Conservation (phyloP, 2,329 filamentous ascomycete genomes). For the Eutypella sp. region DNA sequence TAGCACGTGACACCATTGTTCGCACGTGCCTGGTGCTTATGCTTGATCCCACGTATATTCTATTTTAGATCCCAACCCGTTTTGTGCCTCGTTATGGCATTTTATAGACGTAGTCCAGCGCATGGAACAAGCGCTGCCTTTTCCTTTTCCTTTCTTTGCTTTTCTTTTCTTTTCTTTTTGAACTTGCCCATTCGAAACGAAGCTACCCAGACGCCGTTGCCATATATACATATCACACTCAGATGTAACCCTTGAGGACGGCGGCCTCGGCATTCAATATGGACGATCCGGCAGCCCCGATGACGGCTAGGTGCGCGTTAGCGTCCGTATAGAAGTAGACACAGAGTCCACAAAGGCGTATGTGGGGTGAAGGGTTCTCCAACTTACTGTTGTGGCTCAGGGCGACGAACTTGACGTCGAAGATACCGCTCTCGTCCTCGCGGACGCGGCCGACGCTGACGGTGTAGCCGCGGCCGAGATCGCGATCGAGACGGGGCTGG, state of each 20-base stretch:
- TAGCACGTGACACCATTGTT: no score
- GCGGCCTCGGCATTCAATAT: constrained; percentile 93
- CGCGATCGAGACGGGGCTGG: constrained; percentile 84
- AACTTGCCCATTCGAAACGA: background rate
- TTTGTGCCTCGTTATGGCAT: no score
- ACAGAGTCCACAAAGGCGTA: background rate
- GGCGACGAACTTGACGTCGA: constrained; percentile 92
- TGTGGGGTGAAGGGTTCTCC: background rate
- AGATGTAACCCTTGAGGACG: constrained; percentile 81
- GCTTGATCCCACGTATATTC: no score
- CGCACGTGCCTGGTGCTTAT: no score
- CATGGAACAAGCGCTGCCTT: no score
- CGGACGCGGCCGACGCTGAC: constrained; percentile 85
- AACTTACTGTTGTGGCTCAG: constrained; percentile 71
- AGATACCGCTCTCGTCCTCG: constrained; percentile 81
- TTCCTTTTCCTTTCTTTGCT: no score
- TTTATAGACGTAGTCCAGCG: no score
- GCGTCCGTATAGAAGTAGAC: constrained; percentile 5
- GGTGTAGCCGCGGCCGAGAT: constrained; percentile 80
- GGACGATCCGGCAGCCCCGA: constrained; percentile 92
- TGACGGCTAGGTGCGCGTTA: constrained; percentile 60
- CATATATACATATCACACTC: background rate
- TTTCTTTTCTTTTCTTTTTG: background rate
- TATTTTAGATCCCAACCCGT: no score
- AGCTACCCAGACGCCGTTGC: background rate